These are phyloP conservation scores for Flagelloscypha sp. DNA, from an alignment of 768 basidiomycete species.

Conservation along the genomic window DNA sequence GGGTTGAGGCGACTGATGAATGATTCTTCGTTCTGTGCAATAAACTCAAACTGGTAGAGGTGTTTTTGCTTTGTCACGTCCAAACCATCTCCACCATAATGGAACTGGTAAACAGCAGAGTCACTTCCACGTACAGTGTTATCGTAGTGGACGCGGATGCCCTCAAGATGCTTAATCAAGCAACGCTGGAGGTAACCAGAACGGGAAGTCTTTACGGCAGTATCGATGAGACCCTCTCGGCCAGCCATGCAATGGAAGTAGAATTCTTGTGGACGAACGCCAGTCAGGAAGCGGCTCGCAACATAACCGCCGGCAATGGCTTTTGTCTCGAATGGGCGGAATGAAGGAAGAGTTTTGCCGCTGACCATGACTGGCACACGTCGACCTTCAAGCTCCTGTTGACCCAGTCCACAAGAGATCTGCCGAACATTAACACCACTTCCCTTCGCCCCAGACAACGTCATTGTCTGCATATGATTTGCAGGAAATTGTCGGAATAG, in stretches of 20 bases:
- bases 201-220: constrained; percentile 97
- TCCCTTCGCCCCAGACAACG: constrained; percentile 95
- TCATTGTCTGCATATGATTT: constrained; percentile 99
- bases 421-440: constrained; percentile 95
- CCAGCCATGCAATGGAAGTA: constrained; percentile 99
- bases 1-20: constrained; percentile 69
- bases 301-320: constrained; percentile 98
- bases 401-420: constrained; percentile 96
- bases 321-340: constrained; percentile 95
- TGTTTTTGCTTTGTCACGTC: constrained; percentile 98
- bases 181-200: constrained; percentile 98
- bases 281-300: constrained; percentile 96
- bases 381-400: constrained; percentile 96
- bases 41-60: constrained; percentile 88
- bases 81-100: constrained; percentile 92
- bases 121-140: constrained; percentile 96
- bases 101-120: constrained; percentile 88
- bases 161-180: constrained; percentile 97
- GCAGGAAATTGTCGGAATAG: constrained; percentile 91
- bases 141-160: constrained; percentile 94
- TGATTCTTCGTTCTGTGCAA: constrained; percentile 76
- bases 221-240: constrained; percentile 96
- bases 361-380: constrained; percentile 99
- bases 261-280: constrained; percentile 96
- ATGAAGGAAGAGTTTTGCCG: constrained; percentile 95